A percentile compares a stretch with the other conserved stretches of the same genome.
Conservation (phyloP, 2,329 filamentous ascomycete species). For the Pyricularia pennisetigena region DNA sequence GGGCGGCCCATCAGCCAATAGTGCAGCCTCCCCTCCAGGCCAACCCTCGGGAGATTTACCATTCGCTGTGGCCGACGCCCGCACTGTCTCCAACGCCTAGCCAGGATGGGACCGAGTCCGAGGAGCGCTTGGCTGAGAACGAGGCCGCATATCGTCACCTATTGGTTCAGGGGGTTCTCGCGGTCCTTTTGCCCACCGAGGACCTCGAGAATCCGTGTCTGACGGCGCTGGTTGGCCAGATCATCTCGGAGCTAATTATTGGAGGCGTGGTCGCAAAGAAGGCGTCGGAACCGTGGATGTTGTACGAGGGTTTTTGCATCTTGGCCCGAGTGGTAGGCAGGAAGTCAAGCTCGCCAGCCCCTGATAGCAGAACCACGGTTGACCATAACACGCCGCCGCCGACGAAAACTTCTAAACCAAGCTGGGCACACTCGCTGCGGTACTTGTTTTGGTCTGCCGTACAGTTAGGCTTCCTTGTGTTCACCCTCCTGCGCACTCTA, state of each 20-base stretch:
- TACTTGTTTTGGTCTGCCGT: slow-evolving; percentile 45
- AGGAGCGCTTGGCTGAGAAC: slow-evolving; percentile 54
- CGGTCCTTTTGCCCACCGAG: slow-evolving; percentile 81
- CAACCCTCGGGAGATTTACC: slow-evolving; percentile 64
- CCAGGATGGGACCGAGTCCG: slow-evolving; percentile 34
- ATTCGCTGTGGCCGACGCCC: slow-evolving; percentile 72
- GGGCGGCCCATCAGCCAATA: slow-evolving; percentile 51
- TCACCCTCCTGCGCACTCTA: slow-evolving; percentile 56
- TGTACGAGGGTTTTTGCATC: slow-evolving; percentile 79
- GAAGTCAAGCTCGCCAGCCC: slow-evolving; percentile 8
- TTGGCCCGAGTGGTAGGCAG: slow-evolving; percentile 34
- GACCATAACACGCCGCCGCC: slow-evolving; percentile 6
- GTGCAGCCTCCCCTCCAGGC: slow-evolving; percentile 49
- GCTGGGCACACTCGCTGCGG: slow-evolving; percentile 23
- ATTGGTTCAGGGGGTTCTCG: slow-evolving; percentile 72
- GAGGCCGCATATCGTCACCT: slow-evolving; percentile 81
- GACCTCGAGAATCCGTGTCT: slow-evolving; percentile 84
- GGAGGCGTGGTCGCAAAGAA: slow-evolving; percentile 73
- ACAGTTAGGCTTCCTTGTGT: slow-evolving; percentile 43
- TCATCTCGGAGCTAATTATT: slow-evolving; percentile 83
- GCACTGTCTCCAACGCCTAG: slow-evolving; percentile 69
- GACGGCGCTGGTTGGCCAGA: slow-evolving; percentile 72
- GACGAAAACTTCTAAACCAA: neutral
- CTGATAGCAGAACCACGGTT: neutral
- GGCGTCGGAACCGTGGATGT: slow-evolving; percentile 75